Evolutionary conservation across 2,329 filamentous ascomycete species (phyloP), one percentile per base, ranked within the genome.

Genomic region (Plectosphaerella cucumerina): DNA sequence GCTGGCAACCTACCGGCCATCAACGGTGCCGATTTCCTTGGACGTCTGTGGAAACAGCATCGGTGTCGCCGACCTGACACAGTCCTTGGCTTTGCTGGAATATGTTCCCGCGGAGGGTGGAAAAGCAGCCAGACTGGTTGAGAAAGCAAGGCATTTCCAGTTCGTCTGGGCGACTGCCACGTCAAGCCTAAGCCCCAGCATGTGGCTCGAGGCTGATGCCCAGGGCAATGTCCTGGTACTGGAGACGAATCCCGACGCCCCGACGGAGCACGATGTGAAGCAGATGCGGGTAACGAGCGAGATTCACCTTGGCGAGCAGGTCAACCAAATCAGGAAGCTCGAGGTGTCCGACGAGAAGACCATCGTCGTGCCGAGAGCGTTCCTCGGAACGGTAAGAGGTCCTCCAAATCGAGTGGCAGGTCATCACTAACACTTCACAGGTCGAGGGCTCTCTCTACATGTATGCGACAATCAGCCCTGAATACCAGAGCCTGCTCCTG

Each of bases 401-500:
- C 22, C 5, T 20, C 4, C 11, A 2, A 21, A 15, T 15, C 2
- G 9, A 12, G 18, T 26, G 10, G 5, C 18, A 39, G 20, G 12
- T 31, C 37, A 42, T 46, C 20, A 37, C 60, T 65, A 56, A 64
- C 48, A 50, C n/a, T n/a, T 9, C 51, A 14, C 59, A 94, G 90
- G 84, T 92, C 45, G 93, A 97, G 66, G 94, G 94, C 22, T 87
- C 87, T 0, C 86, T 99, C 46, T 97, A 96, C 67, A 82, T 99
- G 56, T 93, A 94, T 61, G 90, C 88, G 1, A 81, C 87, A 6
- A 90, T 99, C 57, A 77, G 85, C 3, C 76, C 87, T 0, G 67
- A 78, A 4, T 83, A 88, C 49, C 86, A 90, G 62, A 87, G 96
- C 59, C 75, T 96, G 12, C 79, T 99, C 22, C 86, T 97, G 70